These are phyloP conservation scores for Conticribra guillardii DNA, from an alignment of 108 stramenopile genomes.

Conservation along the genomic window DNA sequence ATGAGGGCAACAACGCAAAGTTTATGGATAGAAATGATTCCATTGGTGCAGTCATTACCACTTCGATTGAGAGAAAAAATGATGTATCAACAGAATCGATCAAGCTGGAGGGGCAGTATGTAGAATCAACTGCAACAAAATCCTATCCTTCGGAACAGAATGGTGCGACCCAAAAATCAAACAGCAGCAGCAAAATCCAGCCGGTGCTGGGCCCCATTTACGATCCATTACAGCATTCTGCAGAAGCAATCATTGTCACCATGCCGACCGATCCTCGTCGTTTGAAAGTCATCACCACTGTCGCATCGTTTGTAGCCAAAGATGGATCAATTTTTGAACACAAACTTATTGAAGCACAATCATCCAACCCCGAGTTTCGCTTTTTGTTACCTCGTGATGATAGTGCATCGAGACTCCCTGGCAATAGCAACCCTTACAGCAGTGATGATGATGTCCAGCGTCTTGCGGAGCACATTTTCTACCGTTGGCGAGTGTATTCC, in stretches of 20 bases:
- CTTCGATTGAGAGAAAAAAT: not conserved
- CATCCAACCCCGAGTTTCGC: slow-evolving; percentile 47
- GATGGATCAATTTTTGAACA: slow-evolving; percentile 60
- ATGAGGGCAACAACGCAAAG: not conserved
- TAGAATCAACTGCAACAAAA: not conserved
- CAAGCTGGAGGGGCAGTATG: not conserved
- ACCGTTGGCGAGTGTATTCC: slow-evolving; percentile 78
- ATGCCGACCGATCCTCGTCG: slow-evolving; percentile 58
- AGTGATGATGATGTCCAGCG: slow-evolving; percentile 21
- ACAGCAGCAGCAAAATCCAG: not conserved
- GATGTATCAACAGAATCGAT: not conserved
- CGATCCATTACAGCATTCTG: slow-evolving; percentile 50
- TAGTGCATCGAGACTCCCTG: slow-evolving; percentile 1
- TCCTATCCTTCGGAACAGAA: too few species aligned
- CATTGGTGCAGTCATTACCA: not conserved
- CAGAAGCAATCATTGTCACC: slow-evolving; percentile 52
- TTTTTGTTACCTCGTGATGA: slow-evolving; percentile 39
- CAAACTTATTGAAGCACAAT: slow-evolving; percentile 52
- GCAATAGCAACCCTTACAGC: not conserved
- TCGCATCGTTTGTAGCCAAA: slow-evolving; percentile 71
- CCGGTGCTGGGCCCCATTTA: slow-evolving; percentile 22
- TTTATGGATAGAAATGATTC: not conserved
- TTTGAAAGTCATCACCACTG: slow-evolving; percentile 56
- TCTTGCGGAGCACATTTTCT: slow-evolving; percentile 66
- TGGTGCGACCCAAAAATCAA: too few species aligned